Base-by-base conservation (phyloP, 495 filamentous ascomycete genomes). In the Xylaria acuta region DNA sequence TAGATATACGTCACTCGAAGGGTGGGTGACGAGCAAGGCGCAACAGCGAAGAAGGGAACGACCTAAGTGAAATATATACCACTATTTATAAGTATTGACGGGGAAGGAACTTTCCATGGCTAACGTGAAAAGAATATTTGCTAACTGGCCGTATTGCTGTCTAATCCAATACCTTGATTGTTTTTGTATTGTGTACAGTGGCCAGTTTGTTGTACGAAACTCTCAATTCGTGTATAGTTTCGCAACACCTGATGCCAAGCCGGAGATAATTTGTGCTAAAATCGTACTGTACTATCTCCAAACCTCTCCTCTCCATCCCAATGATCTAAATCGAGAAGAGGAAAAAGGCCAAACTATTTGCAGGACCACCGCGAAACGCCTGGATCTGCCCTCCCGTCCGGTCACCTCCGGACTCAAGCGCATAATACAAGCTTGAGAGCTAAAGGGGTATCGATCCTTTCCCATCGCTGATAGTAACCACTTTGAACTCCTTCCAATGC, bases 361-460 rank as follows among this genome's bases (percentile, higher is more conserved):
- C 30, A 70, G 12, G 43, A 20, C 43, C 34, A 56, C 34, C 53
- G 59, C 27, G 41, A 71, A 64, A 71, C 27, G 36, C 59, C 59
- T 43, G 12, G 22, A 43, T 71, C 47, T 43, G 56, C 36, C 38
- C 47, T 71, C 34, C 63, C 22, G 34, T 47, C 32, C n/a, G 32
- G 32, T 51, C 18, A 27, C 32, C 43, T 34, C 56, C 58, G 43
- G 34, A 63, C 49, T 30, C 69, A 38, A 32, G 7, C 3, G 27
- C 9, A 56, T 8, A 63, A 60, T 49, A 63, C n/a, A 62, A 64
- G 14, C 47, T 36, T 47, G 59, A 64, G 34, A 27, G n/a, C 27
- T 27, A 64, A 64, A 71, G 34, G 68, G 69, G 69, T 71, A 71
- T 71, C 69, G 22, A 54, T 71, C 45, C 69, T 54, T 49, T 43